Evolutionary conservation across 495 filamentous ascomycete genomes (phyloP), one percentile per base, ranked within the genome.

Genomic region (Aspergillus diversus): DNA sequence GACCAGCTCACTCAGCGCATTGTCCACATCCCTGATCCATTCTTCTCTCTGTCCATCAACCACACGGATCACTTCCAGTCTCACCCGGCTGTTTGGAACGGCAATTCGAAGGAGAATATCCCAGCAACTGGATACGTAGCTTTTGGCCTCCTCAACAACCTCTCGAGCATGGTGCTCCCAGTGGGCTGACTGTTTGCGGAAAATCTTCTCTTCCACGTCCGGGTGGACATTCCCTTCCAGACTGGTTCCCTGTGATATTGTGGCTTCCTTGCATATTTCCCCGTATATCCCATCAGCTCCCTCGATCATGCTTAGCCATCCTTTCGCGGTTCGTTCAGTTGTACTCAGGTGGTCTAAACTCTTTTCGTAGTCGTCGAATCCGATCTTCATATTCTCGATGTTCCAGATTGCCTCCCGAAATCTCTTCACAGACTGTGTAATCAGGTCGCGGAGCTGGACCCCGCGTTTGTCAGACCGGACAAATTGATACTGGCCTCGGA

Each of bases 181-280:
- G 34, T 63, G 61, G 15, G 12, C 17, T 13, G 54, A 63, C 47
- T 51, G 43, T n/a, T 43, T 46, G 7, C 54, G 54, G 55, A 63
- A 63, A 7, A 63, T 31, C 39, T 27, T 42, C 42, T 57, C 61
- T 37, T 63, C 61, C 34, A 63, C 61, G 16, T 63, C 61, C 12
- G 61, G 54, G 34, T 57, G 61, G 5, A 63, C 46, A 7, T 27
- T 57, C 0, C 61, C 61, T 7, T 54, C 54, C 3, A 63, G 17
- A 35, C 61, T 33, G n/a, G 32, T 16, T 15, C 61, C 54, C 15
- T n/a, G 12, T 17, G 52, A 35, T 15, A 52, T 32, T 11, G 27
- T 46, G 8, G 61, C 54, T 32, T 63, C 61, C 11, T 53, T 16
- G 21, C 50, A 63, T 3, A 63, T 63, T 1, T 50, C 31, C 4